These are phyloP conservation scores for Mucor piriformis DNA, from an alignment of 371 early-diverging fungal species.

Conservation along the genomic window DNA sequence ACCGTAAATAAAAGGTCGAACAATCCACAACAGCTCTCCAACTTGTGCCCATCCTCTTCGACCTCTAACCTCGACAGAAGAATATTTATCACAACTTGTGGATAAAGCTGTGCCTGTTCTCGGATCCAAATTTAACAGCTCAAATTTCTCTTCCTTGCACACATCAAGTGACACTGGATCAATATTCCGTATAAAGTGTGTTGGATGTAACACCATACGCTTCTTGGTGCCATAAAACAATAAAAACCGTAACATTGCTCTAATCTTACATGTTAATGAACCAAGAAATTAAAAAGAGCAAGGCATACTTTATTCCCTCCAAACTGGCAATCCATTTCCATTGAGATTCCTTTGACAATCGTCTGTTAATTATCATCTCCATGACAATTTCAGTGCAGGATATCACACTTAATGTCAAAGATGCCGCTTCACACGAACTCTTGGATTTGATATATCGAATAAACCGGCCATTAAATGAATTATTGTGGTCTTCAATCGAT, in stretches of 20 bases:
- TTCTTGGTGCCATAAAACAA: conserved; percentile 27
- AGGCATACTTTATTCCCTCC: conserved; percentile 41
- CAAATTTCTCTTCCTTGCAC: conserved; percentile 30
- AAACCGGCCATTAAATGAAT: conserved; percentile 32
- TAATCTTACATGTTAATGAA: too few species aligned
- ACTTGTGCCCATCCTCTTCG: conserved; percentile 32
- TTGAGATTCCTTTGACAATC: conserved; percentile 5
- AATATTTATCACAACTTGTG: neutral
- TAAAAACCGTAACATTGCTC: conserved; percentile 31
- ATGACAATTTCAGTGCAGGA: conserved; percentile 43
- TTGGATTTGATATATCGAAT: conserved; percentile 14
- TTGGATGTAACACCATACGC: conserved; percentile 42
- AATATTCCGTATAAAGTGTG: conserved; percentile 40
- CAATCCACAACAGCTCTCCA: conserved; percentile 41
- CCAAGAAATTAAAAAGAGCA: too few species aligned
- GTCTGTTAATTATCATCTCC: conserved; percentile 34
- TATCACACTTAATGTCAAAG: conserved; percentile 33
- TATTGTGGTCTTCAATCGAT: neutral
- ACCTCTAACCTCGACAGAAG: neutral
- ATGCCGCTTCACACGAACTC: conserved; percentile 12
- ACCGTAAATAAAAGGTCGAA: conserved; percentile 47
- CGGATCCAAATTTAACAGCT: conserved; percentile 34
- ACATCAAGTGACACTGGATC: conserved; percentile 34
- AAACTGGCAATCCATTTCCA: conserved; percentile 43
- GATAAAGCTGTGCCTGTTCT: conserved; percentile 41